Conservation (phyloP, 2,329 filamentous ascomycete species). For the Hirsutella minnesotensis region DNA sequence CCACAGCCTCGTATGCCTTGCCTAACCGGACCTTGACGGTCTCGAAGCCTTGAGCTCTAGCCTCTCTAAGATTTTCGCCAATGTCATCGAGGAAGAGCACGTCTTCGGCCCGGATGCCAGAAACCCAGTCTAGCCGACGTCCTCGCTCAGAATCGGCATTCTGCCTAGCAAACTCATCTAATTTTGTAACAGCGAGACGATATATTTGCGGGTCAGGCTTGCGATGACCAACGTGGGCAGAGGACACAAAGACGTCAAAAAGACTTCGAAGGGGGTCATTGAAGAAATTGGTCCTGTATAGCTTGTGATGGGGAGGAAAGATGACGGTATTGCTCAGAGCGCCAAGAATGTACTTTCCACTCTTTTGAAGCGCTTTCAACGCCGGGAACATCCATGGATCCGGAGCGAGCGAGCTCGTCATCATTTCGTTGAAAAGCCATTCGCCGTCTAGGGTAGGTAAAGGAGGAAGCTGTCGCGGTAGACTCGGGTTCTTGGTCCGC, state of each 20-base stretch:
- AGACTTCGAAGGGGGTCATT: constrained; percentile 47
- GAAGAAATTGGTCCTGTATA: constrained; percentile 39
- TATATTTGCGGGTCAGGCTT: constrained; percentile 85
- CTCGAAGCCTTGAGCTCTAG: constrained; percentile 58
- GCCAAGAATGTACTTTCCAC: constrained; percentile 57
- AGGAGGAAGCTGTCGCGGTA: constrained; percentile 37
- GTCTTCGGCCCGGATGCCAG: constrained; percentile 48
- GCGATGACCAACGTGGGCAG: constrained; percentile 73
- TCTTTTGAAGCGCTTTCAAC: constrained; percentile 53
- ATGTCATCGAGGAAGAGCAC: constrained; percentile 90
- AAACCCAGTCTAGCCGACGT: constrained; percentile 29
- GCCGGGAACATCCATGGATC: constrained; percentile 89
- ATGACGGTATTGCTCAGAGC: constrained; percentile 85
- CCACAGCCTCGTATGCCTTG: constrained; percentile 67
- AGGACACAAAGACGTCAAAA: constrained; percentile 84
- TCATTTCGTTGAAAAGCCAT: constrained; percentile 84
- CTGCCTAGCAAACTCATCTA: constrained; percentile 49
- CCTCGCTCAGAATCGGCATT: constrained; percentile 31
- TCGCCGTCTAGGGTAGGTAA: constrained; percentile 66
- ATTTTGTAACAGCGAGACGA: constrained; percentile 52
- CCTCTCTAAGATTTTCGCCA: constrained; percentile 81
- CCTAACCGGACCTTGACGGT: constrained; percentile 82
- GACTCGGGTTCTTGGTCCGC: constrained; percentile 26
- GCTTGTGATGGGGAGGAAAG: constrained; percentile 64
- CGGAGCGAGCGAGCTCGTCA: constrained; percentile 54